phyloP scores from a whole-genome alignment of 169 alveolate genomes.

The Amoebophrya sp. region DNA sequence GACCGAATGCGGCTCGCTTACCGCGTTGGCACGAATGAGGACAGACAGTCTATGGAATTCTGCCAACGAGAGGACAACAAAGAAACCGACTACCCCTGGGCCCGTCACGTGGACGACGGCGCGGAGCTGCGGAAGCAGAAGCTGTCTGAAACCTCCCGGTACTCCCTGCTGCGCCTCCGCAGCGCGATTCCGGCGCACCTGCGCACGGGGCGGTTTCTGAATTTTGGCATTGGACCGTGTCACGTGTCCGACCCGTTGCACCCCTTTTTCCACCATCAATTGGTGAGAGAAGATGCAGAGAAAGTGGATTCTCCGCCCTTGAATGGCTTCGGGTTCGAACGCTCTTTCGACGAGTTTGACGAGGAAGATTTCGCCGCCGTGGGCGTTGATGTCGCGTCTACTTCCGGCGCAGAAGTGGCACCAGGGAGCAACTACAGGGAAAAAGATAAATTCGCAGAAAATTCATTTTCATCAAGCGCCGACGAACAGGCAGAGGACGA shows the following conservation, averaged over 20 bases:
- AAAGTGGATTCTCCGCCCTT: neutral
- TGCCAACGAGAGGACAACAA: neutral
- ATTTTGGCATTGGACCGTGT: neutral
- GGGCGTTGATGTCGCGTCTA: too few relatives aligned
- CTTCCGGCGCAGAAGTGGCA: too few relatives aligned
- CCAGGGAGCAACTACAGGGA: too few relatives aligned
- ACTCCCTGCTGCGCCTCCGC: conserved; percentile 9
- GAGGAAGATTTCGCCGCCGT: too few relatives aligned
- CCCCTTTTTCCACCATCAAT: neutral
- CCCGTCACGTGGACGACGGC: neutral
- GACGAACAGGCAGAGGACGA: too few relatives aligned
- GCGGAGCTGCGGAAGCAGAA: neutral
- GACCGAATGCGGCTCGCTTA: neutral
- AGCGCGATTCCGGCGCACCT: neutral
- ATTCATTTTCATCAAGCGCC: too few relatives aligned
- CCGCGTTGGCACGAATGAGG: neutral
- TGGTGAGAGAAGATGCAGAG: neutral
- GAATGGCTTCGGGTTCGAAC: conserved; percentile 3
- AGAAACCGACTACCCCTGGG: neutral
- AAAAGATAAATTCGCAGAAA: too few relatives aligned
- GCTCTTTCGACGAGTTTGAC: neutral
- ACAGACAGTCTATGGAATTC: neutral
- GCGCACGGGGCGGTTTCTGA: neutral
- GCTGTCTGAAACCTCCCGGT: too few relatives aligned
- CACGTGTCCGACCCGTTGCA: neutral